Base-by-base conservation (phyloP, 306 rosid species). In the Ammopiptanthus mongolicus region DNA sequence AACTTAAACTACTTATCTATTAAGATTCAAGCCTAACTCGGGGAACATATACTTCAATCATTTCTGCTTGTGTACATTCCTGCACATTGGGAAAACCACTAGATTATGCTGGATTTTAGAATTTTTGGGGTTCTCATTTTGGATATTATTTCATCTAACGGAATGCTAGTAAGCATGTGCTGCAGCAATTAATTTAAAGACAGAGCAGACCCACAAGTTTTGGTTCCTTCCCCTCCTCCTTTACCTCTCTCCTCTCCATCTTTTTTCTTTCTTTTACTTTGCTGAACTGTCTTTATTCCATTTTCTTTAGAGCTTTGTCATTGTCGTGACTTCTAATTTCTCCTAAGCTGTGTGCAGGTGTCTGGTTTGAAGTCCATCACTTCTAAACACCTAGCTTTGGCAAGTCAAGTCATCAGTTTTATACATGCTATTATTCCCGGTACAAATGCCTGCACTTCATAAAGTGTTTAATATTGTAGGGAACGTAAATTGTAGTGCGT, bases 281-380 rank as follows among this genome's bases (percentile, higher is more conserved):
- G 46, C 44, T 59, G 48, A 14, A 23, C 59, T 69, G 21, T 52
- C 37, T 13, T 52, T 59, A 56, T 76, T 77, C 44, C 73, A 61
- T 28, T 78, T 68, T 41, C 55, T 42, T 74, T 75, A 14, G 47
- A 55, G 10, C 52, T 64, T 79, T 69, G 70, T 64, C 52, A 51
- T 73, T 82, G 55, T 62, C 57, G 37, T 66, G 77, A 75, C 58
- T 76, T 74, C 71, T 81, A 31, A 74, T 65, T 53, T 64, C 78
- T 60, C 65, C 21, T 56, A 68, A 70, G 61, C 67, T 84, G 12
- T 71, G 48, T 76, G 78, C 83, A 96, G 99, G 99, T 92, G 84
- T 96, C 98, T 69, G 98, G 99, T 82, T 76, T 96, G 89, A 96
- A 96, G 96, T 96, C 99, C 68, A 96, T 96, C 79, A 96, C 99